Percentiles rank a stretch among this genome's conserved stretches.
These are phyloP conservation scores for Tephrocybe sp. DNA, from an alignment of 768 basidiomycete genomes.

Conservation along the genomic window DNA sequence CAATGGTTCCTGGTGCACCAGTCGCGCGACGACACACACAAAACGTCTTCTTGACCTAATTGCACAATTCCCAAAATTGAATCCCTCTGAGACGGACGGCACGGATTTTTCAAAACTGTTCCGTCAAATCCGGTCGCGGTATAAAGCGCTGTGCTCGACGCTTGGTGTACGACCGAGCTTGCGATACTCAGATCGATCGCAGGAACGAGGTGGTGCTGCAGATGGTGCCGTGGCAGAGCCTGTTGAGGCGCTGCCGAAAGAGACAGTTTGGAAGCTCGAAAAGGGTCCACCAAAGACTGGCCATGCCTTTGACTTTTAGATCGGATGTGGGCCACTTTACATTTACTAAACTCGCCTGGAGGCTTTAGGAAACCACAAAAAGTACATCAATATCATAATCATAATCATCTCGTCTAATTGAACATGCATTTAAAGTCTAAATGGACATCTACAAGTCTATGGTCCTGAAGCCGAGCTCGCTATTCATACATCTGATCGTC, in stretches of 20 bases:
- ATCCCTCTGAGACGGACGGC: conserved; percentile 57
- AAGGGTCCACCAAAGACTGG: conserved; percentile 6
- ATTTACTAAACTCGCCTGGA: too few relatives aligned
- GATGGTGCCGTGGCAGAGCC: conserved; percentile 10
- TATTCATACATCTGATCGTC: conserved; percentile 31
- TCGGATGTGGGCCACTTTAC: too few relatives aligned
- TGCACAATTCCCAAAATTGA: conserved; percentile 71
- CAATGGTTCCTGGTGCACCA: conserved; percentile 20
- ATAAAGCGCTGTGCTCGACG: conserved; percentile 82
- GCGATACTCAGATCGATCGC: conserved; percentile 29
- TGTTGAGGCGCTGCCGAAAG: neutral
- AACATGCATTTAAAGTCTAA: too few relatives aligned
- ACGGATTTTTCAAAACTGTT: conserved; percentile 78
- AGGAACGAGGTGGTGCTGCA: conserved; percentile 18
- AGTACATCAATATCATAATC: too few relatives aligned
- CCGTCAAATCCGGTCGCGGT: conserved; percentile 83
- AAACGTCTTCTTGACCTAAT: conserved; percentile 71
- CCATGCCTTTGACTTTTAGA: conserved; percentile 13
- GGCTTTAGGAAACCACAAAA: too few relatives aligned
- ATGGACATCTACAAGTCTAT: too few relatives aligned
- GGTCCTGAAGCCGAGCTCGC: too few relatives aligned
- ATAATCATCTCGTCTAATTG: too few relatives aligned
- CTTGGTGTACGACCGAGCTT: conserved; percentile 62
- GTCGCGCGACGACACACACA: conserved; percentile 64
- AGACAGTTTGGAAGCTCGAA: conserved; percentile 12